These are phyloP conservation scores for Curvularia eragrostidis DNA, from an alignment of 2,329 filamentous ascomycete genomes.

Conservation along the genomic window DNA sequence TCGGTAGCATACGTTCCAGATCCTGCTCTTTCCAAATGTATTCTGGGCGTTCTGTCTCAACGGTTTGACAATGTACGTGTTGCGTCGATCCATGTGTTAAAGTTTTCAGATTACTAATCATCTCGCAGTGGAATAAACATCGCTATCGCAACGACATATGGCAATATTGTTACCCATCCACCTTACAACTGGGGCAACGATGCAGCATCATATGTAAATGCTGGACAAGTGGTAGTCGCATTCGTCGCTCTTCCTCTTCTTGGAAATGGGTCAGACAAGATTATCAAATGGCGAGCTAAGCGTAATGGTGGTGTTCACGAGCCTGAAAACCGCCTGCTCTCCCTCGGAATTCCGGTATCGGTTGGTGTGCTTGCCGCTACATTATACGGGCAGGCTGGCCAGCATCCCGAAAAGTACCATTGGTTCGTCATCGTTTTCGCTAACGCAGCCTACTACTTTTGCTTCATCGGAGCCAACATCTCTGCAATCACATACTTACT, in stretches of 20 bases:
- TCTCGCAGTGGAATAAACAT: constrained; percentile 26
- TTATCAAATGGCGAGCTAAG: constrained; percentile 46
- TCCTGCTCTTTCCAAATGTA: constrained; percentile 31
- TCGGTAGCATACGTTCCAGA: constrained; percentile 36
- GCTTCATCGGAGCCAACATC: constrained; percentile 54
- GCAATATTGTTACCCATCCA: constrained; percentile 22
- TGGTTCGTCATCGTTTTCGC: constrained; percentile 47
- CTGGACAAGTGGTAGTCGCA: constrained; percentile 42
- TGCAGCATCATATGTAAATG: constrained; percentile 27
- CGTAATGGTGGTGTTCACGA: constrained; percentile 47
- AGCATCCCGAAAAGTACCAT: constrained; percentile 45
- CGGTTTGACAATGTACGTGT: constrained; percentile 26
- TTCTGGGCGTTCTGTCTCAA: constrained; percentile 33
- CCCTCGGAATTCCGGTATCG: constrained; percentile 50
- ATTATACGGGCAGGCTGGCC: constrained; percentile 33
- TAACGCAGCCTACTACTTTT: constrained; percentile 45
- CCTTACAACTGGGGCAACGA: constrained; percentile 30
- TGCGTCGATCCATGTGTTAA: not conserved
- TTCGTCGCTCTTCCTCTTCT: constrained; percentile 36
- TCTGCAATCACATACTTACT: constrained; percentile 55
- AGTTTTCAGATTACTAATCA: constrained; percentile 16
- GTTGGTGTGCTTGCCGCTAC: constrained; percentile 33
- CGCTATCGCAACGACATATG: constrained; percentile 32
- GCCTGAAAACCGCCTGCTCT: constrained; percentile 51
- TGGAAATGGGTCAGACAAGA: constrained; percentile 36